A percentile compares a stretch with the other conserved stretches of the same genome.
phyloP scores from a whole-genome alignment of 2,329 filamentous ascomycete species.

The Aspergillus chevalieri region DNA sequence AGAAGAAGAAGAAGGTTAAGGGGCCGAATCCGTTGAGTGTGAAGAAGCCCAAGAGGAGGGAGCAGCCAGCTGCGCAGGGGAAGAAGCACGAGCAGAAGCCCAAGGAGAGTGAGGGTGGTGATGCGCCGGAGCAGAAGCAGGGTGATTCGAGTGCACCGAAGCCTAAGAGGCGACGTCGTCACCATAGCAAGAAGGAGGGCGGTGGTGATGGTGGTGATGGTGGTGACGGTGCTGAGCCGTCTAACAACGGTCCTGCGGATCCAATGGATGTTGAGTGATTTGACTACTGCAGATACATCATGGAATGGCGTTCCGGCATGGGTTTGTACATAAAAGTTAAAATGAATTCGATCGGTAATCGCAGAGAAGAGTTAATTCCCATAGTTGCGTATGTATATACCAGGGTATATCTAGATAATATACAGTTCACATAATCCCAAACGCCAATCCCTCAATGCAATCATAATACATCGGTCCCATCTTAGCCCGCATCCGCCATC shows the following conservation, averaged over 20 bases:
- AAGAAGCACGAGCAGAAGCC: constrained; percentile 13
- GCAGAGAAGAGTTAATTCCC: background rate
- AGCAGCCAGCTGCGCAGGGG: constrained; percentile 12
- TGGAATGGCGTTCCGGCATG: constrained; percentile 26
- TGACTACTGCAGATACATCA: constrained; percentile 2
- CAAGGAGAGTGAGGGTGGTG: constrained; percentile 10
- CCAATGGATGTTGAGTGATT: constrained; percentile 4
- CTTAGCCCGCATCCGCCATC: background rate
- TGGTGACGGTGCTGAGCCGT: constrained; percentile 7
- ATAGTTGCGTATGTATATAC: background rate
- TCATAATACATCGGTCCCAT: background rate
- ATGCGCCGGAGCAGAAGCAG: constrained; percentile 16
- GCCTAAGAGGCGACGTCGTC: constrained; percentile 30
- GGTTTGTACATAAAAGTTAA: background rate
- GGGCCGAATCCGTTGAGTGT: constrained; percentile 44
- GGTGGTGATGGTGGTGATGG: constrained; percentile 12
- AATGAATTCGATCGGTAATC: background rate
- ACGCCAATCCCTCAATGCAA: background rate
- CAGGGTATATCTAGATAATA: background rate
- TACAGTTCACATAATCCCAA: background rate
- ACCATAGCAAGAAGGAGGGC: constrained; percentile 21
- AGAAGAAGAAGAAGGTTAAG: constrained; percentile 35
- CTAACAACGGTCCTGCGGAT: constrained; percentile 9
- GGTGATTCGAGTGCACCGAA: constrained; percentile 22
- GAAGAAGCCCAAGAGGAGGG: constrained; percentile 41